Conservation (phyloP, 805 yeast species). For the Scheffersomyces spartinae region DNA sequence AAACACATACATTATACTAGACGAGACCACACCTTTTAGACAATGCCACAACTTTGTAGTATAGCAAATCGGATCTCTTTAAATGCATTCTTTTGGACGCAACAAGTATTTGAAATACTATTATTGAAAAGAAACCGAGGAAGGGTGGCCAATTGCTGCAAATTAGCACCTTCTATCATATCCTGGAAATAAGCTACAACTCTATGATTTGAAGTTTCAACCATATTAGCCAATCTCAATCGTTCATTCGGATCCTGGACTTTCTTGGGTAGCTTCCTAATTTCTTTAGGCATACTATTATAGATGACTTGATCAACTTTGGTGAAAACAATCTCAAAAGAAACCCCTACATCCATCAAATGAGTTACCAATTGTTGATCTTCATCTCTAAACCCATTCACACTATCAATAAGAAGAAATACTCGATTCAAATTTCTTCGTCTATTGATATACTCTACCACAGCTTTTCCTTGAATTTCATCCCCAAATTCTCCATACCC, state of each 20-base stretch:
- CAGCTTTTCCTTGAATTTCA: constrained; percentile 58
- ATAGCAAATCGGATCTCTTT: constrained; percentile 40
- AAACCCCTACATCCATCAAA: constrained; percentile 42
- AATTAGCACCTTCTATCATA: constrained; percentile 21
- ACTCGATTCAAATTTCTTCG: constrained; percentile 45
- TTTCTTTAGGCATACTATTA: constrained; percentile 7
- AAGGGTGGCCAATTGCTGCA: constrained; percentile 25
- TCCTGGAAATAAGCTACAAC: constrained; percentile 17
- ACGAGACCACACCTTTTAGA: too few species aligned
- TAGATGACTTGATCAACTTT: constrained; percentile 50
- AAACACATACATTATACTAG: too few species aligned
- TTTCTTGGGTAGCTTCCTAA: constrained; percentile 1
- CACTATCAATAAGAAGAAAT: constrained; percentile 50
- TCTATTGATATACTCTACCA: constrained; percentile 46
- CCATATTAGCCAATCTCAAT: constrained; percentile 3
- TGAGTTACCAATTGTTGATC: constrained; percentile 44
- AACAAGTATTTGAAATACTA: constrained; percentile 24
- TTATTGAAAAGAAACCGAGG: constrained; percentile 43
- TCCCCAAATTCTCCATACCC: constrained; percentile 78
- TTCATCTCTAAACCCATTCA: constrained; percentile 44
- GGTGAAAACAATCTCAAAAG: constrained; percentile 67
- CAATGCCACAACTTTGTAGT: constrained; percentile 40
- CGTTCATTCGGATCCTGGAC: constrained; percentile 1
- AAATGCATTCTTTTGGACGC: constrained; percentile 38
- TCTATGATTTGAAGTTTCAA: constrained; percentile 13